phyloP scores from a whole-genome alignment of 306 rosid species.

The Luffa aegyptiaca region DNA sequence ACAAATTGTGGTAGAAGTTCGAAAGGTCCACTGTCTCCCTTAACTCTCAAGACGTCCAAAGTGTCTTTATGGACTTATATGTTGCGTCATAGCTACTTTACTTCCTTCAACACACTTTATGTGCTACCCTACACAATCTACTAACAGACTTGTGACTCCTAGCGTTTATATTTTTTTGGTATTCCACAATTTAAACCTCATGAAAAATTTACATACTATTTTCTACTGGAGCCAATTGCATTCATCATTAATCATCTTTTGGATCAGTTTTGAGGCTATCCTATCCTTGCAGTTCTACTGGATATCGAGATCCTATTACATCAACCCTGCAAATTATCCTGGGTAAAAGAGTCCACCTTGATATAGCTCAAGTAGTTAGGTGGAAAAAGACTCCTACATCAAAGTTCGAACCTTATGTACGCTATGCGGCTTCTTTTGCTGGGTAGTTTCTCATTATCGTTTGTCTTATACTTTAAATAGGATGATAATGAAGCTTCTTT shows the following conservation, averaged over 20 bases:
- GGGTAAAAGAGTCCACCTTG: slow-evolving; percentile 76
- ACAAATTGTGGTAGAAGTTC: not conserved
- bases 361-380: slow-evolving; percentile 90
- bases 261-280: not conserved
- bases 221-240: not conserved
- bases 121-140: not conserved
- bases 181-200: not conserved
- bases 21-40: not conserved
- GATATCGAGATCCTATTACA: slow-evolving; percentile 78
- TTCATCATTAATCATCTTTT: not conserved
- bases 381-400: slow-evolving; percentile 70
- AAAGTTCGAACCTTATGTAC: slow-evolving; percentile 65
- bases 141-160: not conserved
- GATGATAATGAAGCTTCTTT: not conserved
- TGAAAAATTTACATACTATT: not conserved
- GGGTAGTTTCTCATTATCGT: slow-evolving; percentile 45
- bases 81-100: not conserved
- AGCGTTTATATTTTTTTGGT: not conserved
- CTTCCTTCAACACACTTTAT: not conserved
- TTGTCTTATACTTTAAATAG: not conserved
- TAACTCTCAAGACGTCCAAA: not conserved
- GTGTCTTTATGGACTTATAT: not conserved
- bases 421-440: slow-evolving; percentile 93
- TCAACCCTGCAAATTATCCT: slow-evolving; percentile 84
- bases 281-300: slow-evolving; percentile 67